Percentiles rank a stretch among this genome's conserved stretches.
Conservation (phyloP, 495 filamentous ascomycete genomes). For the Cercophora samala region DNA sequence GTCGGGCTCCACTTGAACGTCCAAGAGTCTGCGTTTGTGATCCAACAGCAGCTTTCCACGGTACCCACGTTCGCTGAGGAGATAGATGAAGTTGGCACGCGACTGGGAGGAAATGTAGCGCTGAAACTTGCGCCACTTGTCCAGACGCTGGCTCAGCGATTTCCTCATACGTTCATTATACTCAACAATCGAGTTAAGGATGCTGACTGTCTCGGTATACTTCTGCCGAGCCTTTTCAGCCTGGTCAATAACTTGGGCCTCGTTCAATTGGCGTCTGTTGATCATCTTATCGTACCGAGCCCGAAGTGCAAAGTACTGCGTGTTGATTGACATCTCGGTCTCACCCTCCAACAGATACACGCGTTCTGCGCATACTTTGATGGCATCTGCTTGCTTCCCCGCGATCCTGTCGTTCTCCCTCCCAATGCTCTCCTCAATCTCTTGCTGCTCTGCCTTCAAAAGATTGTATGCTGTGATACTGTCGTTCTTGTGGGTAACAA, state of each 20-base stretch:
- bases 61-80: constrained; percentile 85
- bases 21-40: constrained; percentile 66
- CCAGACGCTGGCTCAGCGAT: constrained; percentile 64
- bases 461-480: constrained; percentile 53
- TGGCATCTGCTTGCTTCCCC: constrained; percentile 55
- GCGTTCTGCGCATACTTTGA: constrained; percentile 50
- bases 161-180: constrained; percentile 58
- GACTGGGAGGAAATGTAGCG: constrained; percentile 77
- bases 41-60: constrained; percentile 75
- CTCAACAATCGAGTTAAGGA: constrained; percentile 45
- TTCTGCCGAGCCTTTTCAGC: constrained; percentile 35
- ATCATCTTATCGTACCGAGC: constrained; percentile 46
- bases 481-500: constrained; percentile 63
- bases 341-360: constrained; percentile 67
- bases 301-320: constrained; percentile 57
- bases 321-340: constrained; percentile 59
- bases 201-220: constrained; percentile 38
- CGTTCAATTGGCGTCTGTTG: constrained; percentile 55
- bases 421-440: constrained; percentile 41
- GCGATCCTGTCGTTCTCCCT: constrained; percentile 39
- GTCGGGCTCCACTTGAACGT: constrained; percentile 81
- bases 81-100: constrained; percentile 78
- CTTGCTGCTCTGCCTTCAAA: constrained; percentile 45
- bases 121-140: constrained; percentile 78
- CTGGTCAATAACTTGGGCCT: constrained; percentile 58